These are phyloP conservation scores for Plantago elongata DNA, from an alignment of 257 asterid genomes.

Conservation along the genomic window DNA sequence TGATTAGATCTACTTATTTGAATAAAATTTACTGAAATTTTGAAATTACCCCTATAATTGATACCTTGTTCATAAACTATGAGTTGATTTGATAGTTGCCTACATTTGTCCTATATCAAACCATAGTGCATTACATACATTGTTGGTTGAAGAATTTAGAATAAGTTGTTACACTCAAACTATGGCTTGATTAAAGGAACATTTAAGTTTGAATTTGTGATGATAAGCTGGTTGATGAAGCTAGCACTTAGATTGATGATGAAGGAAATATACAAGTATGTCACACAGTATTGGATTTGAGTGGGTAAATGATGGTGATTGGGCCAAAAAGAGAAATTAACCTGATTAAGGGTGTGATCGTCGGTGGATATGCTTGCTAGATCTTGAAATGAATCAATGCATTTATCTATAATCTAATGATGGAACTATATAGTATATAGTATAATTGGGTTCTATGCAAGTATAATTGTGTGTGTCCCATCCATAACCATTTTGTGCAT, in stretches of 20 bases:
- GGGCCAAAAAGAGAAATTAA: slow-evolving; percentile 34
- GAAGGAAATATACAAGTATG: no score
- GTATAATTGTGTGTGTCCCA: not conserved
- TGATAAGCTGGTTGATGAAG: not conserved
- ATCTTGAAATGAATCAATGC: no score
- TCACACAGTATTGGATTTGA: slow-evolving; percentile 8
- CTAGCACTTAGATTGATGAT: no score
- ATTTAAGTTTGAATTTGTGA: slow-evolving; percentile 2
- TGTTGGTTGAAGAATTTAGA: not conserved
- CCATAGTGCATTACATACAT: not conserved
- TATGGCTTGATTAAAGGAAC: not conserved
- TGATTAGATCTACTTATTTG: no score
- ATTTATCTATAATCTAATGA: slow-evolving; percentile 14
- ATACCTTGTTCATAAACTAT: no score
- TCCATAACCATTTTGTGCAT: not conserved
- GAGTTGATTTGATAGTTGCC: no score
- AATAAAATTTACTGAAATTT: no score
- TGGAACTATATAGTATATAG: slow-evolving; percentile 12
- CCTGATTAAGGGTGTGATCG: slow-evolving; percentile 24
- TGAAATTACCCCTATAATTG: no score
- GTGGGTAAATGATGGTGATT: slow-evolving; percentile 32
- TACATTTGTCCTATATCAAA: not conserved
- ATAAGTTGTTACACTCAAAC: not conserved
- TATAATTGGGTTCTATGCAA: slow-evolving; percentile 3
- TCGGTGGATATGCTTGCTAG: slow-evolving; percentile 12